phyloP scores from a whole-genome alignment of 2,329 filamentous ascomycete genomes.

The Scleromitrula shiraiana region DNA sequence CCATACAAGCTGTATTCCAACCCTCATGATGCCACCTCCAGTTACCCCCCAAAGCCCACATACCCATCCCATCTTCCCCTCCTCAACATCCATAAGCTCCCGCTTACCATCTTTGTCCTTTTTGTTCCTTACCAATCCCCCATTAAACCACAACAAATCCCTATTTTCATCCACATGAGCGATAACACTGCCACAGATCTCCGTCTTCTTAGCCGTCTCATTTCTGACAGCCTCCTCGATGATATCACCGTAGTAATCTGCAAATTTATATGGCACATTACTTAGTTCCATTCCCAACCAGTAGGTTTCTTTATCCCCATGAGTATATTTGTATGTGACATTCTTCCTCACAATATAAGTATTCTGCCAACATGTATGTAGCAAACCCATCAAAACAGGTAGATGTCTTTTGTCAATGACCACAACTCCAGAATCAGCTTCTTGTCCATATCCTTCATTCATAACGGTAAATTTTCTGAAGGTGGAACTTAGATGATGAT shows the following conservation, averaged over 20 bases:
- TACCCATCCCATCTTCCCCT: slow-evolving; percentile 29
- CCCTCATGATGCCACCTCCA: slow-evolving; percentile 16
- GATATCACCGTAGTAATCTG: slow-evolving; percentile 35
- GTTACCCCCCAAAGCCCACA: neutral
- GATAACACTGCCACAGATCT: slow-evolving; percentile 23
- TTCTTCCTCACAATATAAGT: slow-evolving; percentile 33
- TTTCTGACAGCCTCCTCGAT: slow-evolving; percentile 29
- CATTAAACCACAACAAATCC: slow-evolving; percentile 37
- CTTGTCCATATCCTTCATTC: slow-evolving; percentile 5
- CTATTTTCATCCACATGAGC: slow-evolving; percentile 35
- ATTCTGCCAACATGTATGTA: slow-evolving; percentile 40
- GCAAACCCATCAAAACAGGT: slow-evolving; percentile 32
- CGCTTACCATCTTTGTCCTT: slow-evolving; percentile 30
- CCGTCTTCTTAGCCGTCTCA: neutral
- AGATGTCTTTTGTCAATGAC: slow-evolving; percentile 35
- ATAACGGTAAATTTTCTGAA: slow-evolving; percentile 3
- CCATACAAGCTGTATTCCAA: slow-evolving; percentile 35
- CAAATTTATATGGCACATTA: slow-evolving; percentile 33
- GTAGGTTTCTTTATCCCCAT: slow-evolving; percentile 41
- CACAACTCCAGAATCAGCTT: slow-evolving; percentile 12
- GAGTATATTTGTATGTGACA: slow-evolving; percentile 34
- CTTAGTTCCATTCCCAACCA: slow-evolving; percentile 39
- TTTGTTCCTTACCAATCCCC: slow-evolving; percentile 32
- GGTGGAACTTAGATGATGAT: slow-evolving; percentile 23
- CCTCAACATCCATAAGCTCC: slow-evolving; percentile 34